A percentile compares a stretch with the other conserved stretches of the same genome.
phyloP scores from a whole-genome alignment of 352 stramenopile genomes.

The Peronospora destructor region DNA sequence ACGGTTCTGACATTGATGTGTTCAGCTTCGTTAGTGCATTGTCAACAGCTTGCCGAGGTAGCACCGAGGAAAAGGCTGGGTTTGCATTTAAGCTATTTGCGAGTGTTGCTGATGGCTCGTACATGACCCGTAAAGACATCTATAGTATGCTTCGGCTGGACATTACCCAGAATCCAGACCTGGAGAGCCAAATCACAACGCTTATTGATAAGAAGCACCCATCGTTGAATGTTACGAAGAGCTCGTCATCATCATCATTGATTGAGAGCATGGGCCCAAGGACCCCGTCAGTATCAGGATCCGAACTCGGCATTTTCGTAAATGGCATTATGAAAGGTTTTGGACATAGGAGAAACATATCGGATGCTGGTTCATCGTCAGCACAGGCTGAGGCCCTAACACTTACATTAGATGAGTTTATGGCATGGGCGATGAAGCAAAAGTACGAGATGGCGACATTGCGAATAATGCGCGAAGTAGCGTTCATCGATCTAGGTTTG shows the following conservation, averaged over 20 bases:
- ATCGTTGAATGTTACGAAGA: conserved; percentile 37
- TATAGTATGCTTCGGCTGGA: conserved; percentile 81
- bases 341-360: conserved; percentile 32
- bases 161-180: conserved; percentile 63
- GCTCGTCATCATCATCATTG: conserved; percentile 42
- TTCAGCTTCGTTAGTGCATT: conserved; percentile 84
- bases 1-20: conserved; percentile 74
- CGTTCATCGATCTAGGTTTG: conserved; percentile 77
- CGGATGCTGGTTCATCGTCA: conserved; percentile 25
- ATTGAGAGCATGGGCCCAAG: conserved; percentile 47
- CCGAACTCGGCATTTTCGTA: conserved; percentile 73
- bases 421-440: conserved; percentile 51
- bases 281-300: conserved; percentile 69
- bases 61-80: conserved; percentile 55
- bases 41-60: conserved; percentile 68
- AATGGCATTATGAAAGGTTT: conserved; percentile 64
- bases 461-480: conserved; percentile 78
- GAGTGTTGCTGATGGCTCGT: conserved; percentile 31
- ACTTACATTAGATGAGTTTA: conserved; percentile 66
- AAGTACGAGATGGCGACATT: conserved; percentile 74
- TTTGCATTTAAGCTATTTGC: conserved; percentile 82
- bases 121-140: conserved; percentile 76
- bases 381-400: conserved; percentile 31
- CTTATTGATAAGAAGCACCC: conserved; percentile 62
- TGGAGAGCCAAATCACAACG: conserved; percentile 55